Conservation (phyloP, 2,329 filamentous ascomycete species). For the Venturia effusa region DNA sequence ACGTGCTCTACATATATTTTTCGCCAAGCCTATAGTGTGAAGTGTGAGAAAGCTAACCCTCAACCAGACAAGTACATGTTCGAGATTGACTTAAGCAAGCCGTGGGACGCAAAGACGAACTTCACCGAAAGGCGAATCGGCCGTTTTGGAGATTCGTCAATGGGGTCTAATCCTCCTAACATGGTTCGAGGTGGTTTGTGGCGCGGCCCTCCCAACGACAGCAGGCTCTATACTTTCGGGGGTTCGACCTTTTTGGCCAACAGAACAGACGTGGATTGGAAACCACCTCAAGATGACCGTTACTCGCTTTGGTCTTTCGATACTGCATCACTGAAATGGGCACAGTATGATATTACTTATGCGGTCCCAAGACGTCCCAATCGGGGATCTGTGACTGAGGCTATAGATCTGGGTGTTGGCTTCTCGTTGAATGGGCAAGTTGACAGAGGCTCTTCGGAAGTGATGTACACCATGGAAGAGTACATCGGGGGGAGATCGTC, state of each 20-base stretch:
- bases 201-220: constrained; percentile 16
- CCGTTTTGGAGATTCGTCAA: constrained; percentile 16
- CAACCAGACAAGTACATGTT: constrained; percentile 10
- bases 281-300: constrained; percentile 16
- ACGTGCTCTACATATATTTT: neutral
- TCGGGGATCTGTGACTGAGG: neutral
- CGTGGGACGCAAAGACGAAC: constrained; percentile 23
- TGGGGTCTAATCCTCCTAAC: constrained; percentile 18
- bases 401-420: neutral
- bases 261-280: constrained; percentile 21
- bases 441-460: neutral
- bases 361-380: constrained; percentile 11
- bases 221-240: constrained; percentile 23
- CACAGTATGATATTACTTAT: neutral
- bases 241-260: constrained; percentile 22
- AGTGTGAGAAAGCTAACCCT: neutral
- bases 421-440: neutral
- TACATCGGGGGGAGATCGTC: neutral
- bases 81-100: constrained; percentile 19
- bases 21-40: neutral
- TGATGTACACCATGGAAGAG: neutral
- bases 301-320: constrained; percentile 25
- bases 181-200: constrained; percentile 22
- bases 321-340: constrained; percentile 17
- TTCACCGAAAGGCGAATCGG: constrained; percentile 18